phyloP scores from a whole-genome alignment of 129 eudicot species.

The Silybum marianum region DNA sequence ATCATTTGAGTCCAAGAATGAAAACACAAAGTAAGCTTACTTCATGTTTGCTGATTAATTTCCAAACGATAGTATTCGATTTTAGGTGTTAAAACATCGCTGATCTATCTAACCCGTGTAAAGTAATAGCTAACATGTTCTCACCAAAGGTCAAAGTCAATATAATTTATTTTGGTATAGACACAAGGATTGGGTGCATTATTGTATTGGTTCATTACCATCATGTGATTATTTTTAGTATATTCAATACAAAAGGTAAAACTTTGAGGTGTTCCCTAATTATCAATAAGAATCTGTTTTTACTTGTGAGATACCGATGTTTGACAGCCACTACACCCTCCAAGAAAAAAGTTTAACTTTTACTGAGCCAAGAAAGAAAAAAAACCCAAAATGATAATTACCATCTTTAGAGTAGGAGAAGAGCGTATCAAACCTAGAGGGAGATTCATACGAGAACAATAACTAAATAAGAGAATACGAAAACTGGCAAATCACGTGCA shows the following conservation, averaged over 20 bases:
- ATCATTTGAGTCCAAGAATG: slow-evolving; percentile 17
- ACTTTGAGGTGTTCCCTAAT: neutral
- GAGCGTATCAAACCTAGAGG: neutral
- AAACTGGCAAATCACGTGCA: no score
- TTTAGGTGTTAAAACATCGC: neutral
- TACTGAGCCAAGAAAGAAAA: neutral
- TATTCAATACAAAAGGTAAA: neutral
- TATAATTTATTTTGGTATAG: neutral
- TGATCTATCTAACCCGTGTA: neutral
- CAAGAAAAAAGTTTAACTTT: neutral
- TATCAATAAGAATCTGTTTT: neutral
- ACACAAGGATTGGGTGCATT: neutral
- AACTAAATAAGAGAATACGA: no score
- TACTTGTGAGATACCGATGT: neutral
- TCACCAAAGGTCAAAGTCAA: neutral
- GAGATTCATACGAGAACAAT: no score
- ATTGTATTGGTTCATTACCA: neutral
- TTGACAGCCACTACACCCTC: neutral
- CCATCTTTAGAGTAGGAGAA: neutral
- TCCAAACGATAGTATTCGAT: neutral
- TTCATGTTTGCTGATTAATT: neutral
- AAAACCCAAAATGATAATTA: neutral
- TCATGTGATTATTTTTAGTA: neutral
- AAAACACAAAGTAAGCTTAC: slow-evolving; percentile 40
- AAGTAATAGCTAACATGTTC: neutral